A percentile compares a stretch with the other conserved stretches of the same genome.
These are phyloP conservation scores for Gnaphalium uliginosum DNA, from an alignment of 129 eudicot species.

Conservation along the genomic window DNA sequence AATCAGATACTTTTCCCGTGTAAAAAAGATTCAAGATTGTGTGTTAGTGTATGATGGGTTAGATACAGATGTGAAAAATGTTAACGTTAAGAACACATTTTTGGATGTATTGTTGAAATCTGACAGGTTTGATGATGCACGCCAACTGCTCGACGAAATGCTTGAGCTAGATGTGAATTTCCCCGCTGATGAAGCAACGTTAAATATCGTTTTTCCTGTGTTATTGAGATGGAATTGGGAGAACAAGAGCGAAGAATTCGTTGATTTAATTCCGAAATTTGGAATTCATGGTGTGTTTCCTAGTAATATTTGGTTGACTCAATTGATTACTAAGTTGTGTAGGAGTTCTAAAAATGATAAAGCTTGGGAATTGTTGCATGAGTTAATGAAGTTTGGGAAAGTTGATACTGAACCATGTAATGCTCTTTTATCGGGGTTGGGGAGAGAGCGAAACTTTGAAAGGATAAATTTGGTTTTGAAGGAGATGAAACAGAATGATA, in stretches of 20 bases:
- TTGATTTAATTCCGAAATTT: constrained; percentile 40
- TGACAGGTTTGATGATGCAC: constrained; percentile 49
- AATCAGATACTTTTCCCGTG: constrained; percentile 42
- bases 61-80: constrained; percentile 32
- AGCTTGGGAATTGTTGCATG: constrained; percentile 65
- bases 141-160: constrained; percentile 71
- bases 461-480: constrained; percentile 50
- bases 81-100: constrained; percentile 34
- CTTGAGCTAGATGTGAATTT: constrained; percentile 35
- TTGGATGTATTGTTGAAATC: constrained; percentile 31
- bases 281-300: constrained; percentile 49
- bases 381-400: constrained; percentile 48
- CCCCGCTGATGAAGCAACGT: constrained; percentile 31
- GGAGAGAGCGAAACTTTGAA: constrained; percentile 37
- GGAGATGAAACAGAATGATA: constrained; percentile 65
- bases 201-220: constrained; percentile 36
- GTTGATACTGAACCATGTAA: constrained; percentile 53
- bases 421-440: constrained; percentile 56
- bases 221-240: constrained; percentile 40
- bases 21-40: constrained; percentile 39
- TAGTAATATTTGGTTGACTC: constrained; percentile 36
- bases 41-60: constrained; percentile 42
- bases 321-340: constrained; percentile 48
- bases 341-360: constrained; percentile 34
- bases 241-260: constrained; percentile 45